Conservation (phyloP, 768 basidiomycete species). For the Pilatotrama ljubarskyi region DNA sequence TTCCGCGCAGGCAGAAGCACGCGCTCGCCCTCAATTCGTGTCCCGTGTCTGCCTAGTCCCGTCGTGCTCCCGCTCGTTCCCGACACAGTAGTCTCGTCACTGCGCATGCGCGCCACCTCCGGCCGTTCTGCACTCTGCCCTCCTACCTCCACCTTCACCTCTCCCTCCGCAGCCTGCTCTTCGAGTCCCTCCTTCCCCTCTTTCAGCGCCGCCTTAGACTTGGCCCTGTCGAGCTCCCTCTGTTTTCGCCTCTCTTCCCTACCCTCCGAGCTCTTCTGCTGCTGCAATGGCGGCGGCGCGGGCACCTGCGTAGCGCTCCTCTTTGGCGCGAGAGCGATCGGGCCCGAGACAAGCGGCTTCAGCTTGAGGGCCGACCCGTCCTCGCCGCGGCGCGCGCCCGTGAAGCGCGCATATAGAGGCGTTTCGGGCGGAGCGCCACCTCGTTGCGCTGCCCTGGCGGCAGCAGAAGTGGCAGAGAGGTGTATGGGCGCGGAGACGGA, state of each 20-base stretch:
- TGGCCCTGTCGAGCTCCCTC: background rate
- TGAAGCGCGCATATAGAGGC: slow-evolving; percentile 32
- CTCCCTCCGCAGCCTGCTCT: background rate
- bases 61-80: background rate
- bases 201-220: background rate
- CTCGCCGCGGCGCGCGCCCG: slow-evolving; percentile 14
- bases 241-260: background rate
- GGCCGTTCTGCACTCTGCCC: background rate
- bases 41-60: slow-evolving; percentile 1
- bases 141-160: background rate
- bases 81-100: slow-evolving; percentile 4
- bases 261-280: slow-evolving; percentile 2
- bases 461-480: background rate
- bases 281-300: background rate
- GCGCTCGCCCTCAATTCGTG: slow-evolving; percentile 14
- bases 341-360: slow-evolving; percentile 27
- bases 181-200: background rate
- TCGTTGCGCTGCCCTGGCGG: background rate
- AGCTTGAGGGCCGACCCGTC: slow-evolving; percentile 1
- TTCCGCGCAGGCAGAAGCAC: slow-evolving; percentile 18
- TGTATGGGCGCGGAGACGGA: slow-evolving; percentile 9
- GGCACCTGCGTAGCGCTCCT: background rate
- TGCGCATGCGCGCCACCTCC: slow-evolving; percentile 8
- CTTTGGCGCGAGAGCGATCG: slow-evolving; percentile 24
- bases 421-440: slow-evolving; percentile 13